Evolutionary conservation across 371 early-diverging fungal species (phyloP).

Genomic region (Quaeritorhiza haematococci): DNA sequence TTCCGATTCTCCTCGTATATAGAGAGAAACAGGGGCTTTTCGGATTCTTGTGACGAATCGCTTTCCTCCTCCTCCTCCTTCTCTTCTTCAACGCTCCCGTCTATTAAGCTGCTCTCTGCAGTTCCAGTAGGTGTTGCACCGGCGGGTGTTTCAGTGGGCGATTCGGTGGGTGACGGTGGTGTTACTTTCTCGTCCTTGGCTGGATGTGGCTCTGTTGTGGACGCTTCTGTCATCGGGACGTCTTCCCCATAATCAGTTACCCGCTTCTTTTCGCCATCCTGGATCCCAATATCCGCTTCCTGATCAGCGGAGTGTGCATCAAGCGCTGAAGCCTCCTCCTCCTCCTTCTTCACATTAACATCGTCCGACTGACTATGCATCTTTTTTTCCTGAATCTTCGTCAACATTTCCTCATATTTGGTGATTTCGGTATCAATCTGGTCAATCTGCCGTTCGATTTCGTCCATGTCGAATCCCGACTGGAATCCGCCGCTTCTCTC

Average conservation of each 20-base stretch:
- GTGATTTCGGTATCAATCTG: constrained; percentile 19
- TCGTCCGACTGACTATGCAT: background rate
- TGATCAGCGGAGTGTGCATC: too few species aligned
- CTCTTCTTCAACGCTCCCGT: background rate
- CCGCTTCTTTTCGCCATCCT: too few species aligned
- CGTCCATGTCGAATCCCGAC: constrained; percentile 9
- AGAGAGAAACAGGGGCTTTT: background rate
- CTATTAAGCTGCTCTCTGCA: too few species aligned
- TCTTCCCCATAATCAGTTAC: background rate
- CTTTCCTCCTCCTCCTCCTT: background rate
- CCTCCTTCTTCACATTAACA: background rate
- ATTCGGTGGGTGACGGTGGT: too few species aligned
- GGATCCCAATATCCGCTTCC: too few species aligned
- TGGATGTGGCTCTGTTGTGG: background rate
- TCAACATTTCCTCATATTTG: constrained; percentile 12
- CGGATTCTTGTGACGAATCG: background rate
- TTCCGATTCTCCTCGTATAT: background rate
- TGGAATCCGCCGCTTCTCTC: background rate
- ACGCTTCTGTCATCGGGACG: background rate
- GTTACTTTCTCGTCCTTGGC: too few species aligned
- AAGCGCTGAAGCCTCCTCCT: background rate
- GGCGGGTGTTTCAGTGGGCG: too few species aligned
- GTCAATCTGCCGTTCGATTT: constrained; percentile 20
- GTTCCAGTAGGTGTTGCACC: too few species aligned
- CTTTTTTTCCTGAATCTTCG: constrained; percentile 5